These are phyloP conservation scores for Fusarium cicatricum DNA, from an alignment of 2,329 filamentous ascomycete species.

Conservation along the genomic window DNA sequence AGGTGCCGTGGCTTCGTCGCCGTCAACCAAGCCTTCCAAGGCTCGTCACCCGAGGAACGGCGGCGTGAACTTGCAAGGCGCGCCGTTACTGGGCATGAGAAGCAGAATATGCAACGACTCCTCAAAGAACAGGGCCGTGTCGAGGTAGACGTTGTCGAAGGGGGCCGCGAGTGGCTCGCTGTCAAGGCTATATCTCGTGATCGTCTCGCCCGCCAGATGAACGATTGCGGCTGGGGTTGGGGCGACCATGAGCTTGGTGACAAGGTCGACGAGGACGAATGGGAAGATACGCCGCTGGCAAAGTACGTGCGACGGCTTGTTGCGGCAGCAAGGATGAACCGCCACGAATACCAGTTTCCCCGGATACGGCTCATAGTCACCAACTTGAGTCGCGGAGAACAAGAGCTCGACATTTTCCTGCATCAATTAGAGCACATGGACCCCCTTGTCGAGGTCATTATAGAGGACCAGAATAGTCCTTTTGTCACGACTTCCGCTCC, in stretches of 20 bases:
- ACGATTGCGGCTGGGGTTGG: slow-evolving; percentile 53
- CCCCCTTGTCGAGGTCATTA: slow-evolving; percentile 43
- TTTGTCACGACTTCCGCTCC: slow-evolving; percentile 41
- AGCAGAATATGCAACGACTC: slow-evolving; percentile 42
- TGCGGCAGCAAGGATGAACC: slow-evolving; percentile 48
- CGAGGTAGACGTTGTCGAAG: slow-evolving; percentile 49
- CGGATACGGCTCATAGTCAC: slow-evolving; percentile 48
- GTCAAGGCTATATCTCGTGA: slow-evolving; percentile 44
- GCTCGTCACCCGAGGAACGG: slow-evolving; percentile 41
- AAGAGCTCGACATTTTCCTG: slow-evolving; percentile 45
- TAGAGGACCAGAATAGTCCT: slow-evolving; percentile 43
- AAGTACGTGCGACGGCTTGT: slow-evolving; percentile 47
- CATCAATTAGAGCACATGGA: slow-evolving; percentile 44
- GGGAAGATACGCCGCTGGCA: slow-evolving; percentile 46
- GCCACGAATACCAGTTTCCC: slow-evolving; percentile 50
- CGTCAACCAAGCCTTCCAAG: slow-evolving; percentile 46
- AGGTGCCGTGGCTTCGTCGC: slow-evolving; percentile 44
- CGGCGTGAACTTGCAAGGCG: slow-evolving; percentile 35
- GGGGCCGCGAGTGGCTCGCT: slow-evolving; percentile 48
- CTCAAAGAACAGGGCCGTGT: slow-evolving; percentile 47
- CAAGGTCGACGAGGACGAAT: slow-evolving; percentile 45
- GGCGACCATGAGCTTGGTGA: slow-evolving; percentile 47
- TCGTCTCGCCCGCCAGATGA: slow-evolving; percentile 51
- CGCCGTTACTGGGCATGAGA: slow-evolving; percentile 37
- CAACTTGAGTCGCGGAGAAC: slow-evolving; percentile 42